Evolutionary conservation across 2,329 filamentous ascomycete genomes (phyloP).

Genomic region (Bertia moriformis): DNA sequence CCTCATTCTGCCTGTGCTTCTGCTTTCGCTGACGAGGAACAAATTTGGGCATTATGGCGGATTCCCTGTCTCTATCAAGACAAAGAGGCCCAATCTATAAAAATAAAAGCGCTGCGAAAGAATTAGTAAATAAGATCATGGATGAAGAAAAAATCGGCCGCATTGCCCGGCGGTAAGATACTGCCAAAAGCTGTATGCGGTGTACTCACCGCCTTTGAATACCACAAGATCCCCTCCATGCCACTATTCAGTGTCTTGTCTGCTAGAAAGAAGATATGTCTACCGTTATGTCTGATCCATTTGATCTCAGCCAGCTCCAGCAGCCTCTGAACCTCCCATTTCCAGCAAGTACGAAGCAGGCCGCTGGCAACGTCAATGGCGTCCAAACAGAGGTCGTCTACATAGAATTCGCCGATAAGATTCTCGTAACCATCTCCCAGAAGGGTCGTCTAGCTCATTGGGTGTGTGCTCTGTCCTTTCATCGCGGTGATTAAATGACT

Average conservation of each 20-base stretch:
- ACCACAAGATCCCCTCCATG: too few species aligned
- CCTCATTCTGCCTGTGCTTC: not conserved
- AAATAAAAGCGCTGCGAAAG: too few species aligned
- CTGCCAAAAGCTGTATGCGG: too few species aligned
- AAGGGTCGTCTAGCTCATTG: not conserved
- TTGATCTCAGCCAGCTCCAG: not conserved
- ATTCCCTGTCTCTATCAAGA: not conserved
- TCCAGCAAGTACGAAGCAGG: not conserved
- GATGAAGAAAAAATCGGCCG: too few species aligned
- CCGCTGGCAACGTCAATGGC: not conserved
- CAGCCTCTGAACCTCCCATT: not conserved
- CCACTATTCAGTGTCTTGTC: too few species aligned
- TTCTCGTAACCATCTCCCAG: not conserved
- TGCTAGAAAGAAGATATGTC: too few species aligned
- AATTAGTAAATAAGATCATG: too few species aligned
- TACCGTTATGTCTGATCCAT: not conserved
- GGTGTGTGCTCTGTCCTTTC: not conserved
- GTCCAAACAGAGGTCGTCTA: not conserved
- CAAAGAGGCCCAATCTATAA: too few species aligned
- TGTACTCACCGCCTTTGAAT: too few species aligned
- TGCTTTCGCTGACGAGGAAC: constrained; percentile 1
- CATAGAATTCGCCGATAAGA: not conserved
- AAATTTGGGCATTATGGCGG: not conserved
- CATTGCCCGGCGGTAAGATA: too few species aligned
- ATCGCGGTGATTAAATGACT: not conserved